These are phyloP conservation scores for Lindgomyces ingoldianus DNA, from an alignment of 495 filamentous ascomycete species.

Conservation along the genomic window DNA sequence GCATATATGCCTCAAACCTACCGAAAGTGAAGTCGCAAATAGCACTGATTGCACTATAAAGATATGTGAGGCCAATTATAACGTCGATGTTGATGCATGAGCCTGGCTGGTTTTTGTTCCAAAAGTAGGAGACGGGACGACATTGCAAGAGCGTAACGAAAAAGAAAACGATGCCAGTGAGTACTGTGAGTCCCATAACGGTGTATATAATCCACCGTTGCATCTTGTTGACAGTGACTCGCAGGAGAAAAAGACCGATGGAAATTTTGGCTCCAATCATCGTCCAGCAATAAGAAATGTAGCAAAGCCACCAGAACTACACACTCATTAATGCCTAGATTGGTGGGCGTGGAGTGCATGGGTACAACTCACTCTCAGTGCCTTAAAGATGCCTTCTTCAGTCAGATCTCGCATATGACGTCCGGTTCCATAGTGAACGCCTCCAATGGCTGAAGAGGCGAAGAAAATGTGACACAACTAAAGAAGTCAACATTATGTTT, in stretches of 20 bases:
- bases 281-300: slow-evolving; percentile 23
- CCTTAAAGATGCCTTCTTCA: slow-evolving; percentile 9
- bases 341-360: background rate
- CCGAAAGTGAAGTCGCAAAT: slow-evolving; percentile 48
- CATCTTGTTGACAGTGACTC: slow-evolving; percentile 39
- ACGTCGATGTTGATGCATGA: slow-evolving; percentile 40
- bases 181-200: slow-evolving; percentile 36
- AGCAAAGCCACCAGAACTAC: slow-evolving; percentile 27
- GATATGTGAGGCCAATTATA: slow-evolving; percentile 42
- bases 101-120: slow-evolving; percentile 39
- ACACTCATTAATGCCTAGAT: background rate
- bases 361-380: slow-evolving; percentile 8
- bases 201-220: slow-evolving; percentile 47
- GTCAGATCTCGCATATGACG: slow-evolving; percentile 10
- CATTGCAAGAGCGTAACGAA: slow-evolving; percentile 51
- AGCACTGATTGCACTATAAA: slow-evolving; percentile 45
- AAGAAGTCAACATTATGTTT: background rate
- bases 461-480: slow-evolving; percentile 22
- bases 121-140: slow-evolving; percentile 44
- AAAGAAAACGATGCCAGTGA: slow-evolving; percentile 46
- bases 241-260: slow-evolving; percentile 48
- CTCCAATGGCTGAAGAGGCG: slow-evolving; percentile 7
- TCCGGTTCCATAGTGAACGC: slow-evolving; percentile 22
- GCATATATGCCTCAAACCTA: no score
- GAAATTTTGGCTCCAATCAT: slow-evolving; percentile 47